Conservation (phyloP, 78 protist genomes). For the Cavenderia fasciculata region DNA sequence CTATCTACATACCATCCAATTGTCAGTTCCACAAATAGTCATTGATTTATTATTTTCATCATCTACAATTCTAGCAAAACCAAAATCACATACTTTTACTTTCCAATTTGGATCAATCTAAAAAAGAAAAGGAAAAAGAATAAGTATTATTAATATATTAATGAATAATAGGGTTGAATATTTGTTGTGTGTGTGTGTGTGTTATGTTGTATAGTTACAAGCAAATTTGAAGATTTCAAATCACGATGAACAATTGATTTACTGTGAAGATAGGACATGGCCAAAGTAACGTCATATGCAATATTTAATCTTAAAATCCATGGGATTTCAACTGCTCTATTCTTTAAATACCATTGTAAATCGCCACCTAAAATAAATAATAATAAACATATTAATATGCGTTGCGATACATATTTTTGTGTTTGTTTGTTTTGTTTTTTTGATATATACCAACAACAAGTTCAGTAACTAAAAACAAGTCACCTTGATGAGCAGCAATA, state of each 20-base stretch:
- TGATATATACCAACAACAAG: conserved; percentile 23
- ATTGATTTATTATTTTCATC: conserved; percentile 67
- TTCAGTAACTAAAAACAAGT: conserved; percentile 50
- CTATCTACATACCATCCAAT: conserved; percentile 45
- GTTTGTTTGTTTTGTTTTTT: not conserved
- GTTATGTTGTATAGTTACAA: conserved; percentile 1
- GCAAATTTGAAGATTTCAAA: conserved; percentile 35
- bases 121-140: not conserved
- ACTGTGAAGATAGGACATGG: conserved; percentile 68
- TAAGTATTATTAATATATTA: not conserved
- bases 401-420: not conserved
- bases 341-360: conserved; percentile 62
- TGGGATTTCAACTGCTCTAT: conserved; percentile 27
- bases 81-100: conserved; percentile 72
- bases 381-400: no score
- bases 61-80: conserved; percentile 76
- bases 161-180: no score
- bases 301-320: conserved; percentile 40
- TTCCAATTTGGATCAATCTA: conserved; percentile 47
- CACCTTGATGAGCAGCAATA: conserved; percentile 29
- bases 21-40: conserved; percentile 80
- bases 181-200: no score
- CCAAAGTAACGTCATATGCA: conserved; percentile 54
- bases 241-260: conserved; percentile 52
- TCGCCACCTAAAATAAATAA: conserved; percentile 35